Percentiles rank a stretch among this genome's conserved stretches.
These are phyloP conservation scores for Eleusine indica DNA, from an alignment of 176 grass and related monocot genomes.

Conservation along the genomic window DNA sequence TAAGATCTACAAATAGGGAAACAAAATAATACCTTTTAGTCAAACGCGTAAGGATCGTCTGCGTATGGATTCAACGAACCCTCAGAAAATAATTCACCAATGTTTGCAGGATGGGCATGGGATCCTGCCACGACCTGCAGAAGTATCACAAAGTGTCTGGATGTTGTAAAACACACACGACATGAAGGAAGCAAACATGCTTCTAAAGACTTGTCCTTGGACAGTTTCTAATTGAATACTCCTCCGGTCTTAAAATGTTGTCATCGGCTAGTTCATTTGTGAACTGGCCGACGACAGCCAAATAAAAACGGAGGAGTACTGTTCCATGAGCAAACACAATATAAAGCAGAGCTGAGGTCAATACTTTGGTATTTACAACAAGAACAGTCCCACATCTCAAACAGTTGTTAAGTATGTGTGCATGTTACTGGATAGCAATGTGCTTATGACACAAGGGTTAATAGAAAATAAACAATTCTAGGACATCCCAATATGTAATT, in stretches of 20 bases:
- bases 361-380: neutral
- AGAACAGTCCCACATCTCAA: neutral
- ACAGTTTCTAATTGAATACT: constrained; percentile 14
- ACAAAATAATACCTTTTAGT: constrained; percentile 66
- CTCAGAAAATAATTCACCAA: constrained; percentile 94
- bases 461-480: neutral
- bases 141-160: constrained; percentile 23
- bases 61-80: constrained; percentile 95
- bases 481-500: constrained; percentile 14
- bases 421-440: neutral
- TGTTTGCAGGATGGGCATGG: constrained; percentile 60
- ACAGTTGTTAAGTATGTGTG: neutral
- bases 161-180: neutral
- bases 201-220: constrained; percentile 9
- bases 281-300: too few relatives aligned
- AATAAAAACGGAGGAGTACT: too few relatives aligned
- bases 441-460: constrained; percentile 21
- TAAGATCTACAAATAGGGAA: neutral
- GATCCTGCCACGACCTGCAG: constrained; percentile 56
- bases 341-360: constrained; percentile 18
- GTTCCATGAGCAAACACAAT: constrained; percentile 21
- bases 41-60: constrained; percentile 95
- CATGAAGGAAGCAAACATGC: neutral
- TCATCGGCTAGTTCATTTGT: too few relatives aligned
- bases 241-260: too few relatives aligned